A percentile compares a stretch with the other conserved stretches of the same genome.
Conservation (phyloP, 345 rosid genomes). For the Pistacia integerrima region DNA sequence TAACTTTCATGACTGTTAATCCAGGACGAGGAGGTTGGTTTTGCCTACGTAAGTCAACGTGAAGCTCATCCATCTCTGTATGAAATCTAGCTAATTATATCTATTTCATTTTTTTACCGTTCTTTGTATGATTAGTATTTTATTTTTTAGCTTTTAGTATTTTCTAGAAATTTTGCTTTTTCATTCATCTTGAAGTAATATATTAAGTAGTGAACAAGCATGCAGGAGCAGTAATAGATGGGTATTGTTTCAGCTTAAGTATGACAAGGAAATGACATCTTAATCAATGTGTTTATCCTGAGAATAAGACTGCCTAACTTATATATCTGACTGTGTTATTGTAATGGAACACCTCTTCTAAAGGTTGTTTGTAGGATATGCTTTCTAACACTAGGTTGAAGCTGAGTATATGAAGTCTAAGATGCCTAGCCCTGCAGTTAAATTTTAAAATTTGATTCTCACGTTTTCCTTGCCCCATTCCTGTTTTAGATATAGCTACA, state of each 20-base stretch:
- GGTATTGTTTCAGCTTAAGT: background rate
- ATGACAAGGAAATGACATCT: background rate
- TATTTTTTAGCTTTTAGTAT: background rate
- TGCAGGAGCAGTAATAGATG: background rate
- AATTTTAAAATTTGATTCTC: background rate
- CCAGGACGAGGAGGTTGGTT: slow-evolving; percentile 88
- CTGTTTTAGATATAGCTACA: background rate
- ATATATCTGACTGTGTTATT: background rate
- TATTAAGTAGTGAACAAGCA: background rate
- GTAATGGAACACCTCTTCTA: background rate
- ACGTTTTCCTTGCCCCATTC: background rate
- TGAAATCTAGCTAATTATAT: slow-evolving; percentile 30
- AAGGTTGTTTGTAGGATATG: background rate
- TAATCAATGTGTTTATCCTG: slow-evolving; percentile 1
- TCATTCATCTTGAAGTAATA: background rate
- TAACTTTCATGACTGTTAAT: slow-evolving; percentile 22
- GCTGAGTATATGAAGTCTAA: background rate
- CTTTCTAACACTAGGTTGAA: background rate
- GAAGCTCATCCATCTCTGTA: slow-evolving; percentile 94
- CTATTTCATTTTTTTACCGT: slow-evolving; percentile 17
- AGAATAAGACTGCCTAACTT: background rate
- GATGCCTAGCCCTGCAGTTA: background rate
- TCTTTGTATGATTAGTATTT: background rate
- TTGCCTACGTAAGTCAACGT: slow-evolving; percentile 87
- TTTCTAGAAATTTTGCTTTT: background rate